Evolutionary conservation across 2,329 filamentous ascomycete genomes (phyloP).

Genomic region (Colletotrichum gigasporum): DNA sequence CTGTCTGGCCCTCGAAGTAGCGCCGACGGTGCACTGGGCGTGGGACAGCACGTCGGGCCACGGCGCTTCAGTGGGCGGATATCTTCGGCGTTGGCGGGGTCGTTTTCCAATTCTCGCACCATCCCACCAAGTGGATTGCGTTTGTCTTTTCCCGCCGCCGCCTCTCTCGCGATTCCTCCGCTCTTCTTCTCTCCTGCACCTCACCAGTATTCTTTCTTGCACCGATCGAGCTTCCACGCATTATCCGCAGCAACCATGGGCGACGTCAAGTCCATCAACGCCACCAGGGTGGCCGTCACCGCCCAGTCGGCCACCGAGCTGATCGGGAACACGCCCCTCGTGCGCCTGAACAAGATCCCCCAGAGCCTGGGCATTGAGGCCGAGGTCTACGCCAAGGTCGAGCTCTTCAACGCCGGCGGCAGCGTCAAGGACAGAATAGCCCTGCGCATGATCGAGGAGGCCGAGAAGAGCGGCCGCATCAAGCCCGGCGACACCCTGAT

Average conservation of each 20-base stretch:
- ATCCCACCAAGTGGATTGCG: slow-evolving; percentile 29
- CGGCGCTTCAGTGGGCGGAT: slow-evolving; percentile 19
- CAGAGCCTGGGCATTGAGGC: slow-evolving; percentile 90
- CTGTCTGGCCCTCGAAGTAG: neutral
- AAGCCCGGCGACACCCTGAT: slow-evolving; percentile 98
- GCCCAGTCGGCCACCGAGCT: slow-evolving; percentile 79
- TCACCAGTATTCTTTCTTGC: neutral
- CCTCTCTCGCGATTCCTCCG: too few relatives aligned
- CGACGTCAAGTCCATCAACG: slow-evolving; percentile 30
- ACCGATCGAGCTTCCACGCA: neutral
- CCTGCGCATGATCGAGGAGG: slow-evolving; percentile 95
- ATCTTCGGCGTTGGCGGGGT: slow-evolving; percentile 33
- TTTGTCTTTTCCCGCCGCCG: slow-evolving; percentile 13
- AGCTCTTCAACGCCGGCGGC: slow-evolving; percentile 93
- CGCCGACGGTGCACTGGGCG: neutral
- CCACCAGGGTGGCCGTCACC: slow-evolving; percentile 40
- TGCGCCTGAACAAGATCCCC: slow-evolving; percentile 91
- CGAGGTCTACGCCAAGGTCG: slow-evolving; percentile 89
- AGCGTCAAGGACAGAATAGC: slow-evolving; percentile 97
- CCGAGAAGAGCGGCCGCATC: slow-evolving; percentile 89
- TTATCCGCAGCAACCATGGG: slow-evolving; percentile 24
- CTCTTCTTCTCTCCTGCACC: neutral
- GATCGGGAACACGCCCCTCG: slow-evolving; percentile 95
- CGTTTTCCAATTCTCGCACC: slow-evolving; percentile 24
- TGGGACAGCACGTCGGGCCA: neutral